Conservation (phyloP, 176 grass and related monocot genomes). For the Phragmites australis region DNA sequence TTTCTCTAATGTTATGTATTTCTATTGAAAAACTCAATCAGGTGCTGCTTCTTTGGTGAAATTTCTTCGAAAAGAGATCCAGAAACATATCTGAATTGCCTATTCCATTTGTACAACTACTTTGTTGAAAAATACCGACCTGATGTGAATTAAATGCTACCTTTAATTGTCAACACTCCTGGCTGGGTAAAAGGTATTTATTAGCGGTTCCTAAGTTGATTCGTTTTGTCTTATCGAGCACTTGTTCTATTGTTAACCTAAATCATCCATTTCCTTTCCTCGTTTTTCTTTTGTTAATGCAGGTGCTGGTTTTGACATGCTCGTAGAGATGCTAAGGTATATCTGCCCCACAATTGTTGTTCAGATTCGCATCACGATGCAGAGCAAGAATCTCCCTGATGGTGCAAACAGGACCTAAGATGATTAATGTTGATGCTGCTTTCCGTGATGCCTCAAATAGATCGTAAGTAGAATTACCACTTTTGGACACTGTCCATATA, state of each 20-base stretch:
- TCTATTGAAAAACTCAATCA: slow-evolving; percentile 39
- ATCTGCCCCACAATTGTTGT: slow-evolving; percentile 74
- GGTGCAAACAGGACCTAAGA: slow-evolving; percentile 38
- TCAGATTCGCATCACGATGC: slow-evolving; percentile 61
- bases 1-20: slow-evolving; percentile 3
- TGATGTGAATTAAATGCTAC: slow-evolving; percentile 37
- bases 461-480: slow-evolving; percentile 54
- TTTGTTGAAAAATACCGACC: slow-evolving; percentile 52
- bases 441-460: slow-evolving; percentile 51
- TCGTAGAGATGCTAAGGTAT: slow-evolving; percentile 87
- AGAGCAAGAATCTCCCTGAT: slow-evolving; percentile 89
- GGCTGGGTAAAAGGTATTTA: slow-evolving; percentile 89
- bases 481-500: neutral
- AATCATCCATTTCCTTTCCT: slow-evolving; percentile 5
- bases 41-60: slow-evolving; percentile 84
- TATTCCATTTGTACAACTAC: slow-evolving; percentile 71
- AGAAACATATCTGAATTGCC: slow-evolving; percentile 66
- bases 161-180: slow-evolving; percentile 71
- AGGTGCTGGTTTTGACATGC: slow-evolving; percentile 97
- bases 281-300: slow-evolving; percentile 10
- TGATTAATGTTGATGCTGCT: slow-evolving; percentile 62
- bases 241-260: slow-evolving; percentile 26
- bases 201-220: slow-evolving; percentile 18
- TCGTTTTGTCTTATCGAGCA: neutral
- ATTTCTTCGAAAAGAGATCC: slow-evolving; percentile 92